These are phyloP conservation scores for Closterium sp. DNA, from an alignment of 139 green algal genomes.

Conservation along the genomic window DNA sequence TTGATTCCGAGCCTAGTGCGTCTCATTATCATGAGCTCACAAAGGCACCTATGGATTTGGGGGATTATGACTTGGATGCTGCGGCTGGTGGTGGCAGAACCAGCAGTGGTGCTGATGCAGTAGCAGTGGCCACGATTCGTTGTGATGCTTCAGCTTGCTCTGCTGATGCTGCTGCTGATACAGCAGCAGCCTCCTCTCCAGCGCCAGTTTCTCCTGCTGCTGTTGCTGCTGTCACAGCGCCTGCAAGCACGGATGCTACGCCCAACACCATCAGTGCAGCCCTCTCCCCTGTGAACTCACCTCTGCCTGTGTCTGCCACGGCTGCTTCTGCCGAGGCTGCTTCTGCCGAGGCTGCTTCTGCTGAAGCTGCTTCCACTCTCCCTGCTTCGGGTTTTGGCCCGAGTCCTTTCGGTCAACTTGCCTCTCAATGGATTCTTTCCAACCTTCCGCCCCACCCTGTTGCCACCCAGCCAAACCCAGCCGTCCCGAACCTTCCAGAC, in stretches of 20 bases:
- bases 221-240: not conserved
- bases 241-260: not conserved
- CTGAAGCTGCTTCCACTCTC: not conserved
- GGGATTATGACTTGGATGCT: not conserved
- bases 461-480: not conserved
- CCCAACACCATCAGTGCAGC: not conserved
- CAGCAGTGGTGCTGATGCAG: not conserved
- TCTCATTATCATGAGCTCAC: not conserved
- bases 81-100: not conserved
- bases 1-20: not conserved
- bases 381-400: not conserved
- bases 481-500: not conserved
- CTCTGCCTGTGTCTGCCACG: not conserved
- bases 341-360: not conserved
- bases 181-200: not conserved
- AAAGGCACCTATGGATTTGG: not conserved
- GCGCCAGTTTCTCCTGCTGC: not conserved
- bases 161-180: no score
- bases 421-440: not conserved
- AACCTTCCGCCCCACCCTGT: not conserved
- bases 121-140: not conserved
- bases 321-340: not conserved
- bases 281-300: not conserved
- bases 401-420: not conserved
- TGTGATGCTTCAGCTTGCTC: no score